Base-by-base conservation (phyloP, 257 asterid genomes). In the Voacanga thouarsii region DNA sequence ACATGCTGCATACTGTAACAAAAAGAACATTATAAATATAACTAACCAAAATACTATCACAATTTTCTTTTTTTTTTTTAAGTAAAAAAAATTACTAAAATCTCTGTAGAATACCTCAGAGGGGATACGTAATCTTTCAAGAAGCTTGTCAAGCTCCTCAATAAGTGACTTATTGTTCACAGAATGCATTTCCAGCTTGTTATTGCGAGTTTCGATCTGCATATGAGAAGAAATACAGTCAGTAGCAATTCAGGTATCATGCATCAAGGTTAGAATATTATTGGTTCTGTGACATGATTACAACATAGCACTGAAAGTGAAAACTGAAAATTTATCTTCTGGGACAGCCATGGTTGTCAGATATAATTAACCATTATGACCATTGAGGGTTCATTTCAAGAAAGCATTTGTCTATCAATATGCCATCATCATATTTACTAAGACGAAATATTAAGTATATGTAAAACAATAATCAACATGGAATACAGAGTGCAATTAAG, bases 161-260 rank as follows among this genome's bases (percentile, higher is more conserved):
- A 93, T 86, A 79, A 96, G 86, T 55, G 90, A 77, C 87, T 89
- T 92, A 88, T 96, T 96, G 89, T 96, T 96, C 75, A 89, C 89
- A 37, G 99, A 92, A 84, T 93, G 98, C 98, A 92, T 87, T 89
- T 96, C 99, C 86, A 96, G 92, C 89, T 92, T 96, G 89, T 96
- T 96, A 85, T 96, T 96, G 51, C 97, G 92, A 26, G 83, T 85
- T 87, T 96, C 99, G 80, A 96, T 96, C 99, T 96, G 97, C 88
- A 80, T 44, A 80, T 67, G 69, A 59, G 70, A 81, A 79, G 76
- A 82, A 69, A 83, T 16, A 21, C 14, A 26, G 69, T 24, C 37
- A 51, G n/a, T 74, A 73, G 57, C 60, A 63, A 6, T 61, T 47
- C 24, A 37, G 45, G 49, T 55, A 74, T 64, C 18, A 43, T 28